Evolutionary conservation across 768 basidiomycete genomes (phyloP).

Genomic region (Mycena belliarum): DNA sequence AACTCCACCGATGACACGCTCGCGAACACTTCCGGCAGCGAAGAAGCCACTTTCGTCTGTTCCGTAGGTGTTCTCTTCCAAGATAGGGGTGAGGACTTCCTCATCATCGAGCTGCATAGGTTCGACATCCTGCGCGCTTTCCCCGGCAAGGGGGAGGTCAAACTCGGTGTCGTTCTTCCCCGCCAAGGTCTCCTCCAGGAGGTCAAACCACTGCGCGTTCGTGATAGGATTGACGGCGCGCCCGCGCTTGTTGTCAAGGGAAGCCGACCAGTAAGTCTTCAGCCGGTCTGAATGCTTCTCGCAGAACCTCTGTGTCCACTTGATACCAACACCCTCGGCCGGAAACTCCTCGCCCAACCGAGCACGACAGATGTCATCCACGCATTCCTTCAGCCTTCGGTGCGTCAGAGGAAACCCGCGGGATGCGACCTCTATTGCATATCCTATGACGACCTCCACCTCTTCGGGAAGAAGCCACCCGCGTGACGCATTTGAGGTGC

Average conservation of each 20-base stretch:
- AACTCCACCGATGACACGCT: slow-evolving; percentile 20
- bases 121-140: too few species aligned
- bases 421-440: slow-evolving; percentile 23
- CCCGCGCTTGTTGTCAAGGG: slow-evolving; percentile 26
- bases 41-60: slow-evolving; percentile 27
- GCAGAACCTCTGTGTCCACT: slow-evolving; percentile 30
- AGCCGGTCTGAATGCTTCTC: slow-evolving; percentile 22
- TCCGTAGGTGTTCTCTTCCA: slow-evolving; percentile 24
- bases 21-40: slow-evolving; percentile 6
- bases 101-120: too few species aligned
- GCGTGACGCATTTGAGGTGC: background rate
- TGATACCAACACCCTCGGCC: slow-evolving; percentile 22
- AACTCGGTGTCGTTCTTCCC: slow-evolving; percentile 15
- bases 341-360: slow-evolving; percentile 21
- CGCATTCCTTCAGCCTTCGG: slow-evolving; percentile 23
- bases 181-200: slow-evolving; percentile 22
- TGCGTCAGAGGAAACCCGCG: slow-evolving; percentile 32
- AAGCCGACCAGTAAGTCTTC: slow-evolving; percentile 22
- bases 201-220: slow-evolving; percentile 25
- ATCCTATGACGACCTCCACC: slow-evolving; percentile 22
- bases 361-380: slow-evolving; percentile 24
- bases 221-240: slow-evolving; percentile 31
- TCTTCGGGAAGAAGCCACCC: slow-evolving; percentile 14
- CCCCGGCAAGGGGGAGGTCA: background rate
- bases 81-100: slow-evolving; percentile 4